These are phyloP conservation scores for Lactuca saligna DNA, from an alignment of 129 eudicot genomes.

Conservation along the genomic window DNA sequence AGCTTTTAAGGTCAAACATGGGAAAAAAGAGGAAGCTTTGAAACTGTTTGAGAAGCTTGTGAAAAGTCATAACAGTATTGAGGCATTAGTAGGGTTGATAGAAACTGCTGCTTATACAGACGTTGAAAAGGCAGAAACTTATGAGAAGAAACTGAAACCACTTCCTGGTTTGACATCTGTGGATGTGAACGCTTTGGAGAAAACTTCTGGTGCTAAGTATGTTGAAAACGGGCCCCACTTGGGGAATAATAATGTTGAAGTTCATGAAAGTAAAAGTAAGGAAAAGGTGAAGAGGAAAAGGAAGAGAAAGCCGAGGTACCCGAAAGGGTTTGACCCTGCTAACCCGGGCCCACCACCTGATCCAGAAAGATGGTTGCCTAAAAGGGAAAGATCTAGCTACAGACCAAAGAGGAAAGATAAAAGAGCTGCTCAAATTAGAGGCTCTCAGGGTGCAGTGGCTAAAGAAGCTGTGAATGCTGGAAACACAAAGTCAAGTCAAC, in stretches of 20 bases:
- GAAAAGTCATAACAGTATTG: constrained; percentile 58
- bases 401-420: constrained; percentile 93
- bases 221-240: constrained; percentile 47
- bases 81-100: constrained; percentile 79
- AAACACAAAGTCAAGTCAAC: constrained; percentile 52
- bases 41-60: constrained; percentile 78
- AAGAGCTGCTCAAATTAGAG: constrained; percentile 81
- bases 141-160: constrained; percentile 74
- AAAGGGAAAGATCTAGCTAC: constrained; percentile 86
- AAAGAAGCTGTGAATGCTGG: constrained; percentile 48
- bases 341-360: constrained; percentile 98
- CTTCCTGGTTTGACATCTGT: constrained; percentile 70
- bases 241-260: constrained; percentile 33
- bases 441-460: constrained; percentile 91
- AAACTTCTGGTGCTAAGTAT: constrained; percentile 85
- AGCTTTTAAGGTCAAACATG: constrained; percentile 79
- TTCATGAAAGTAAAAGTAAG: constrained; percentile 57
- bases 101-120: constrained; percentile 72
- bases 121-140: constrained; percentile 84
- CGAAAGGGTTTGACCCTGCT: constrained; percentile 87
- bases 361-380: constrained; percentile 92
- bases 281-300: constrained; percentile 82
- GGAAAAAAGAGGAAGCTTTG: constrained; percentile 75
- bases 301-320: constrained; percentile 93
- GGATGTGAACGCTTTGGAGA: constrained; percentile 78